Evolutionary conservation across 345 rosid genomes (phyloP).

Genomic region (Aquilaria sinensis): DNA sequence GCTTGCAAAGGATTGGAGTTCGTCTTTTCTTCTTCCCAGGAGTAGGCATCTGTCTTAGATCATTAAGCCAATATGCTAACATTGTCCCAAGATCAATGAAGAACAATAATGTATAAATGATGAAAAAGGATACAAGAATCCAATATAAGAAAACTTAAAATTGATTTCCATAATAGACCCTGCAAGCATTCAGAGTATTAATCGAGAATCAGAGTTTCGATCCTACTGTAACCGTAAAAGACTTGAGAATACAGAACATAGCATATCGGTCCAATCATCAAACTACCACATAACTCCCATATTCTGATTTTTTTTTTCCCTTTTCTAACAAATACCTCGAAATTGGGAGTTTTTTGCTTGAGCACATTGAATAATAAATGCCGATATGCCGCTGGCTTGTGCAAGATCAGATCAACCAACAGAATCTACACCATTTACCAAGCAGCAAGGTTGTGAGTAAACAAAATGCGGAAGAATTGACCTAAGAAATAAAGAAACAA

Average conservation of each 20-base stretch:
- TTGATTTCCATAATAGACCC: conserved; percentile 62
- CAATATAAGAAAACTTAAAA: conserved; percentile 49
- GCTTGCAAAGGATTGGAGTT: conserved; percentile 33
- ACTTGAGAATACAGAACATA: no score
- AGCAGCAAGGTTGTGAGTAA: background rate
- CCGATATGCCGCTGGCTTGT: conserved; percentile 64
- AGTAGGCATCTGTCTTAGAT: conserved; percentile 54
- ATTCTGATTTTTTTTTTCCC: no score
- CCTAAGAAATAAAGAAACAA: conserved; percentile 3
- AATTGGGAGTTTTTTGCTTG: conserved; percentile 31
- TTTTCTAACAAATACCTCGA: conserved; percentile 35
- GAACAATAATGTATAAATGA: no score
- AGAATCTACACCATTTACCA: conserved; percentile 40
- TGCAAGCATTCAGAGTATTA: conserved; percentile 24
- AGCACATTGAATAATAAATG: conserved; percentile 70
- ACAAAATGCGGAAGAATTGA: background rate
- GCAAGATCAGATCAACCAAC: conserved; percentile 82
- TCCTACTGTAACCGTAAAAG: no score
- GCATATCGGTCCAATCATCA: background rate
- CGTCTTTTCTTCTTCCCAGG: conserved; percentile 32
- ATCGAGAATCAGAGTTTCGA: background rate
- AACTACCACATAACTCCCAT: background rate
- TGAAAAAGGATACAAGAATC: conserved; percentile 74
- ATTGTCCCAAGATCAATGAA: background rate
- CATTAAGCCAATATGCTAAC: conserved; percentile 32